These are phyloP conservation scores for Termitomyces bulborhizus DNA, from an alignment of 768 basidiomycete species.

Conservation along the genomic window DNA sequence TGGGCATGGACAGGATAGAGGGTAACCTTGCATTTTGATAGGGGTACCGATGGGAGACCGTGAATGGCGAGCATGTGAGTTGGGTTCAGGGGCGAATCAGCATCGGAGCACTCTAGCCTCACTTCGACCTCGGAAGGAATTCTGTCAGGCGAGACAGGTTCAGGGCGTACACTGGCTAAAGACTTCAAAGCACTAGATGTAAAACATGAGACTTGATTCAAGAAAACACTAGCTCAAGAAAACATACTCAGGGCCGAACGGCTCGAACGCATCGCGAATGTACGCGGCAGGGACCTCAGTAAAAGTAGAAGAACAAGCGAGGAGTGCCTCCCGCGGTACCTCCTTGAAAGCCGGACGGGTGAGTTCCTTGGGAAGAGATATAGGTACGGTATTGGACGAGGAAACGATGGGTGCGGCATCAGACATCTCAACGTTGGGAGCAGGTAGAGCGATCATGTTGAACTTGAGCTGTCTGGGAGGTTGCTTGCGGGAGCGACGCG, in stretches of 20 bases:
- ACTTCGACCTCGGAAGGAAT: slow-evolving; percentile 36
- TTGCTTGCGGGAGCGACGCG: slow-evolving; percentile 22
- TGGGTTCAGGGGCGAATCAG: slow-evolving; percentile 28
- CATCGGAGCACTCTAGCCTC: slow-evolving; percentile 19
- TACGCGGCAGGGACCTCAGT: slow-evolving; percentile 42
- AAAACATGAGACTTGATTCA: background rate
- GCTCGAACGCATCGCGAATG: slow-evolving; percentile 44
- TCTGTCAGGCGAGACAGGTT: slow-evolving; percentile 19
- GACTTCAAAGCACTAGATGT: slow-evolving; percentile 31
- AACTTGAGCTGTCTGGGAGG: slow-evolving; percentile 21
- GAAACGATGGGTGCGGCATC: slow-evolving; percentile 17
- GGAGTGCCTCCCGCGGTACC: slow-evolving; percentile 39
- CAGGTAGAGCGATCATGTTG: slow-evolving; percentile 16
- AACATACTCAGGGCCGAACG: slow-evolving; percentile 35
- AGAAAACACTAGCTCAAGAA: background rate
- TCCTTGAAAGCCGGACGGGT: slow-evolving; percentile 43
- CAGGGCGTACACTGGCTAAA: slow-evolving; percentile 28
- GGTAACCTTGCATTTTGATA: slow-evolving; percentile 26
- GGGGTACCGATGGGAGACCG: slow-evolving; percentile 12
- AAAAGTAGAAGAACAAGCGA: slow-evolving; percentile 44
- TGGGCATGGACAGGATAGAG: slow-evolving; percentile 68
- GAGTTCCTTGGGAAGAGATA: slow-evolving; percentile 46
- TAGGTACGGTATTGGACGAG: slow-evolving; percentile 21
- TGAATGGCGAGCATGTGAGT: slow-evolving; percentile 51
- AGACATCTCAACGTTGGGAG: slow-evolving; percentile 26